Conservation (phyloP, 106 monocot species). For the Amphibolis antarctica region DNA sequence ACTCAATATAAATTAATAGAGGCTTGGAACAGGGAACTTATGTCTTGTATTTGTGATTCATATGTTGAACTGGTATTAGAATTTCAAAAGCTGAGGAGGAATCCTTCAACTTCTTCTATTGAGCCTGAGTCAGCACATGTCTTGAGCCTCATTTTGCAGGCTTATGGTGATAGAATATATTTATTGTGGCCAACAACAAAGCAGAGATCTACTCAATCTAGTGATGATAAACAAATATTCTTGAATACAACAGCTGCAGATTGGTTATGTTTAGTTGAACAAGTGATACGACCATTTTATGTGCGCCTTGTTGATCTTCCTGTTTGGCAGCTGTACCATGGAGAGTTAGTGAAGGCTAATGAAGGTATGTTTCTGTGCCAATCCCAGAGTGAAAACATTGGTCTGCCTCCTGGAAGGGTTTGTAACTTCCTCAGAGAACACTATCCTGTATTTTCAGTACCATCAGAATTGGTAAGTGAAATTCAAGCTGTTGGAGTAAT, state of each 20-base stretch:
- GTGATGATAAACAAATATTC: conserved; percentile 7
- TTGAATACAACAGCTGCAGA: conserved; percentile 29
- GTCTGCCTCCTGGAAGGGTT: conserved; percentile 60
- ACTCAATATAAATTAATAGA: conserved; percentile 34
- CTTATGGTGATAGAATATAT: conserved; percentile 78
- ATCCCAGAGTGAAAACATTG: conserved; percentile 22
- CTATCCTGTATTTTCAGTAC: conserved; percentile 97
- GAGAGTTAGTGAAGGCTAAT: conserved; percentile 83
- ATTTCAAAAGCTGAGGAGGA: conserved; percentile 71
- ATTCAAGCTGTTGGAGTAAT: conserved; percentile 76
- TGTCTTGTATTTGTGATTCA: conserved; percentile 79
- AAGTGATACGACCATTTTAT: conserved; percentile 93
- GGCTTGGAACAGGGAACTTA: conserved; percentile 90
- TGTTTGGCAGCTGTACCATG: conserved; percentile 89
- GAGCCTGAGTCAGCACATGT: conserved; percentile 37
- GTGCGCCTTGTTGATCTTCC: conserved; percentile 81
- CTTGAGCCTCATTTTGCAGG: conserved; percentile 52
- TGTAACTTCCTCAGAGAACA: conserved; percentile 93
- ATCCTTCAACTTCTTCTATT: conserved; percentile 40
- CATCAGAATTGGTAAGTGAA: conserved; percentile 81
- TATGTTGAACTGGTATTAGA: conserved; percentile 83
- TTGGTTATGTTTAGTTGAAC: conserved; percentile 72
- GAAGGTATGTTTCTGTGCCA: conserved; percentile 96
- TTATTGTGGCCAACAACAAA: conserved; percentile 90
- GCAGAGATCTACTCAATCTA: conserved; percentile 10